Conservation (phyloP, 345 rosid species). For the Lumnitzera littorea region DNA sequence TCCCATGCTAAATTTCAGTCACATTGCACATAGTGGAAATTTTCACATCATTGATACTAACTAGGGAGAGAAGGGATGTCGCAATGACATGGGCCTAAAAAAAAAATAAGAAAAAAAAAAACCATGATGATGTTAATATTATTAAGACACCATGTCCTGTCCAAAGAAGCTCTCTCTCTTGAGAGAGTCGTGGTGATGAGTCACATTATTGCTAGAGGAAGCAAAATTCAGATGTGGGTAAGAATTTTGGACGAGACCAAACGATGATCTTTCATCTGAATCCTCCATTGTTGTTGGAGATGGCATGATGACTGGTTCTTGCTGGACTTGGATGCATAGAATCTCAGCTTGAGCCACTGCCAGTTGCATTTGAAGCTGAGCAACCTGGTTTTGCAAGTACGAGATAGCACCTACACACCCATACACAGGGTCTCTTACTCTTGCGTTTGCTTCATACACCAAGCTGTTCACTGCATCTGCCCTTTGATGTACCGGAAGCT, state of each 20-base stretch:
- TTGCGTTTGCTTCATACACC: slow-evolving; percentile 22
- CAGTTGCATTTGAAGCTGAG: slow-evolving; percentile 23
- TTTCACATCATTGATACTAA: too few relatives aligned
- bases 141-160: slow-evolving; percentile 21
- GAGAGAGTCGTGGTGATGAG: slow-evolving; percentile 13
- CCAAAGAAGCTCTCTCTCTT: slow-evolving; percentile 21
- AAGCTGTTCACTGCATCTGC: slow-evolving; percentile 21
- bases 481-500: slow-evolving; percentile 16
- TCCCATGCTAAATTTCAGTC: too few relatives aligned
- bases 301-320: slow-evolving; percentile 13
- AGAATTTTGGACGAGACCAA: slow-evolving; percentile 9
- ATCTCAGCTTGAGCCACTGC: slow-evolving; percentile 26
- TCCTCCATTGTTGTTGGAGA: slow-evolving; percentile 6
- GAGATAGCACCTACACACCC: slow-evolving; percentile 22
- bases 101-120: neutral
- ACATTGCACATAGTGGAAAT: too few relatives aligned
- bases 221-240: slow-evolving; percentile 11
- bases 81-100: neutral
- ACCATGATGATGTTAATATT: neutral
- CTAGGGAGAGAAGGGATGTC: too few relatives aligned
- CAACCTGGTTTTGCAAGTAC: slow-evolving; percentile 22
- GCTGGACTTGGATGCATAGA: slow-evolving; percentile 21
- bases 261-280: slow-evolving; percentile 6
- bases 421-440: slow-evolving; percentile 21
- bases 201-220: slow-evolving; percentile 10